Conservation (phyloP, 148 eudicot genomes). For the Fagopyrum homotropicum region DNA sequence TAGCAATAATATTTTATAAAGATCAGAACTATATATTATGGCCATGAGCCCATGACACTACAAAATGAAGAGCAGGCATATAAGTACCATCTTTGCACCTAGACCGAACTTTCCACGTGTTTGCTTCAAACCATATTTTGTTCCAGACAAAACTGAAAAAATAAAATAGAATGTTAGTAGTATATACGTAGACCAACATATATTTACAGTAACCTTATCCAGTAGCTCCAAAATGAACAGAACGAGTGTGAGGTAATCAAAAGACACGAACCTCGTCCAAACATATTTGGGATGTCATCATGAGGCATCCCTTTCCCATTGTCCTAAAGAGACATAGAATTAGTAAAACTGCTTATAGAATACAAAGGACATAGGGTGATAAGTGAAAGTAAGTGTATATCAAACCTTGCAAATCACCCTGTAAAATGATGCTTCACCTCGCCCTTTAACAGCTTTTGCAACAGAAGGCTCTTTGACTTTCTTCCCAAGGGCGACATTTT, state of each 20-base stretch:
- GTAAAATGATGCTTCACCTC: conserved; percentile 94
- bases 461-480: conserved; percentile 61
- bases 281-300: conserved; percentile 98
- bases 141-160: conserved; percentile 90
- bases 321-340: conserved; percentile 43
- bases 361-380: neutral
- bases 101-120: conserved; percentile 98
- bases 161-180: neutral
- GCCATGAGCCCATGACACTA: neutral
- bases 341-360: neutral
- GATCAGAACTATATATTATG: neutral
- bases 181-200: conserved; percentile 4
- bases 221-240: conserved; percentile 5
- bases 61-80: conserved; percentile 6
- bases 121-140: conserved; percentile 96
- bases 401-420: conserved; percentile 94
- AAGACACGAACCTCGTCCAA: conserved; percentile 76
- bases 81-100: conserved; percentile 95
- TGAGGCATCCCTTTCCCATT: conserved; percentile 99
- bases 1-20: neutral
- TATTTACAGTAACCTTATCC: neutral
- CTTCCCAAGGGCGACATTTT: conserved; percentile 82
- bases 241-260: neutral
- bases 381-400: conserved; percentile 12
- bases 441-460: conserved; percentile 56